Percentiles rank a stretch among this genome's conserved stretches.
These are phyloP conservation scores for Podospora tetraspora DNA, from an alignment of 495 filamentous ascomycete genomes.

Conservation along the genomic window DNA sequence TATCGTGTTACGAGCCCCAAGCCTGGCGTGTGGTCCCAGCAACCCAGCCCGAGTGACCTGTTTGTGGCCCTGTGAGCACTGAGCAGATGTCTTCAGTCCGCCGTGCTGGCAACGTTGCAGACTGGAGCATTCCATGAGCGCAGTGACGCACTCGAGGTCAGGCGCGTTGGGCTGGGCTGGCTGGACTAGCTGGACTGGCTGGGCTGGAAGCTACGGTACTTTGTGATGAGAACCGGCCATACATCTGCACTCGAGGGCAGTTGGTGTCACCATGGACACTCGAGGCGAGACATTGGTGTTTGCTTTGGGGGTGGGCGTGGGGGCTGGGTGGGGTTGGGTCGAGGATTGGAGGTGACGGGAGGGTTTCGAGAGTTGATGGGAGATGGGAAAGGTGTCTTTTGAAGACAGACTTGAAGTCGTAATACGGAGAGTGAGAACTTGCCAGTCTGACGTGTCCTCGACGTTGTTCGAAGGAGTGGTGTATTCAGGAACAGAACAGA, in stretches of 20 bases:
- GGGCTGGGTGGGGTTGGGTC: background rate
- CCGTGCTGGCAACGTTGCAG: no score
- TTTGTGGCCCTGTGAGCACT: background rate
- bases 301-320: background rate
- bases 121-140: no score
- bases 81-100: no score
- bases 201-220: no score
- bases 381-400: background rate
- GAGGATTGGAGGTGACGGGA: background rate
- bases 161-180: background rate
- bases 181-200: background rate
- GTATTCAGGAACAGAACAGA: background rate
- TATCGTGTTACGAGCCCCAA: background rate
- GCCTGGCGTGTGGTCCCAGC: no score
- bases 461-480: no score
- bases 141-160: background rate
- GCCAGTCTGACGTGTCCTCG: no score
- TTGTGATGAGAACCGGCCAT: no score
- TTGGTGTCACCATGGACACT: background rate
- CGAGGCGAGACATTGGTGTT: background rate
- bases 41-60: no score
- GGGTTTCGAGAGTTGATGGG: background rate
- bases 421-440: no score
- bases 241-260: no score
- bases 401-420: no score